phyloP scores from a whole-genome alignment of 164 flowering plant species.

The Magnolia changhungtana region DNA sequence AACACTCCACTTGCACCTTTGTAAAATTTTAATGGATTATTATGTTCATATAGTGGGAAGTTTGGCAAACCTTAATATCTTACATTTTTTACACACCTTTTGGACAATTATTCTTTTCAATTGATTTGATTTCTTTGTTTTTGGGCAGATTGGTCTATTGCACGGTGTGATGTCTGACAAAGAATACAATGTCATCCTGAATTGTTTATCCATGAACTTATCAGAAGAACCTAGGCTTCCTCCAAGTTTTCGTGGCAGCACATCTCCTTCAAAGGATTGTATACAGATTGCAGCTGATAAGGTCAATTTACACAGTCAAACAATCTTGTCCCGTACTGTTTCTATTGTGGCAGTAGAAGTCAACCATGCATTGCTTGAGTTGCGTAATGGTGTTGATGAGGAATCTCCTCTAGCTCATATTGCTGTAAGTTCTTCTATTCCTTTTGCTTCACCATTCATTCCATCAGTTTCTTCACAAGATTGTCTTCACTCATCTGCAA shows the following conservation, averaged over 20 bases:
- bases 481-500: not conserved
- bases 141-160: constrained; percentile 70
- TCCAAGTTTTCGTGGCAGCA: constrained; percentile 72
- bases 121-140: not conserved
- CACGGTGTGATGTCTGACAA: constrained; percentile 79
- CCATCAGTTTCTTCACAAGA: not conserved
- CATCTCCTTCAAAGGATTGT: constrained; percentile 61
- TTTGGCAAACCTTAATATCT: not conserved
- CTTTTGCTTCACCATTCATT: not conserved
- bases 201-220: constrained; percentile 72
- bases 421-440: constrained; percentile 53
- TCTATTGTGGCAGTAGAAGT: constrained; percentile 71
- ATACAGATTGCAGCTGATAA: constrained; percentile 79
- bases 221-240: constrained; percentile 81
- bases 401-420: constrained; percentile 84
- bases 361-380: constrained; percentile 72
- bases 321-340: constrained; percentile 72
- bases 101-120: not conserved
- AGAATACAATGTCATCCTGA: constrained; percentile 75
- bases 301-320: constrained; percentile 83
- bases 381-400: constrained; percentile 66
- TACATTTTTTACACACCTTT: not conserved
- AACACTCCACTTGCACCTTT: not conserved
- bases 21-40: not conserved
- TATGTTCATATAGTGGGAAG: not conserved